Evolutionary conservation across 345 rosid species (phyloP).

Genomic region (Citrus maxima): DNA sequence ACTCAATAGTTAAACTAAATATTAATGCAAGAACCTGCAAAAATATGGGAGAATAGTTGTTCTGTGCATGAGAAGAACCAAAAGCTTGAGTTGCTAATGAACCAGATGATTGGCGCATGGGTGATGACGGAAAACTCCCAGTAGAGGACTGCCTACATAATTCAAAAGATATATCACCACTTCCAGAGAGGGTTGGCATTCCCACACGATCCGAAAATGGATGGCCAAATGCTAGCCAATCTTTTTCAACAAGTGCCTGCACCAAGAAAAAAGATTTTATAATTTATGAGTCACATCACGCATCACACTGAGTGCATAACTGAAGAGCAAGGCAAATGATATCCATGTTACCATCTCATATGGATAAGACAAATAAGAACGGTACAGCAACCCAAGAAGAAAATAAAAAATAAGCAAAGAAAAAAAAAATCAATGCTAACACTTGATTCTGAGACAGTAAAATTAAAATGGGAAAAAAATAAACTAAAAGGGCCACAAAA

Average conservation of each 20-base stretch:
- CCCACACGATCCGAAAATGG: slow-evolving; percentile 96
- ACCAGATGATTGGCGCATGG: slow-evolving; percentile 66
- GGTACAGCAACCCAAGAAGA: background rate
- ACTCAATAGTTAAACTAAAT: background rate
- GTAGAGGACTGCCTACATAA: slow-evolving; percentile 71
- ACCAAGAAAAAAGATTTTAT: slow-evolving; percentile 8
- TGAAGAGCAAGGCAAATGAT: background rate
- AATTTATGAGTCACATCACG: background rate
- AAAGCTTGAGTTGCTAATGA: slow-evolving; percentile 59
- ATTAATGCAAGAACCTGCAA: slow-evolving; percentile 60
- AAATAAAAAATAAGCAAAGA: background rate
- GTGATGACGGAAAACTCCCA: slow-evolving; percentile 72
- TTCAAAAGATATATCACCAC: slow-evolving; percentile 46
- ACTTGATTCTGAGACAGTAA: background rate
- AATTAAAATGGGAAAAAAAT: slow-evolving; percentile 2
- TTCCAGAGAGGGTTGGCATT: slow-evolving; percentile 71
- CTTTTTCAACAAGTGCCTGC: slow-evolving; percentile 94
- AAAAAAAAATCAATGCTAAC: background rate
- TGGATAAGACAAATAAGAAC: background rate
- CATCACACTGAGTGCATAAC: background rate
- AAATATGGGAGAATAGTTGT: slow-evolving; percentile 89
- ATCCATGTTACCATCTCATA: slow-evolving; percentile 4
- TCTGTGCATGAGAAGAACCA: slow-evolving; percentile 71
- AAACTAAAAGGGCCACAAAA: no score
- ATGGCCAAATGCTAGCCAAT: slow-evolving; percentile 99